These are phyloP conservation scores for Fonticula alba DNA, from an alignment of 78 protist genomes.

Conservation along the genomic window DNA sequence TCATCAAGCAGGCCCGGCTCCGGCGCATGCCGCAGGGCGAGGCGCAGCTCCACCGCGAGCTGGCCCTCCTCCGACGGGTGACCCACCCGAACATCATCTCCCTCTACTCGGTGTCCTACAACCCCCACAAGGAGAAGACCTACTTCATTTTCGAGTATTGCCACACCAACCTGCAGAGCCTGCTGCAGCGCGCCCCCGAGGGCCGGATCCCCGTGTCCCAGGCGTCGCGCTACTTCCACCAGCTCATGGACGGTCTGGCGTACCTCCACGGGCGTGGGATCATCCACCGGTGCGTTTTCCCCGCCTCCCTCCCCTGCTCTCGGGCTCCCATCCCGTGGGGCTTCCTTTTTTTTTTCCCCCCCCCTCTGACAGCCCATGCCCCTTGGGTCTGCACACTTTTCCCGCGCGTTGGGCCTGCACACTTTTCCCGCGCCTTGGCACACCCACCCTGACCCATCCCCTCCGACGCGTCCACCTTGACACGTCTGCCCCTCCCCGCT, in stretches of 20 bases:
- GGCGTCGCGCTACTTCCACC: constrained; percentile 8
- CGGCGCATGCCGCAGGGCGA: constrained; percentile 25
- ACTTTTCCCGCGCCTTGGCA: too few relatives aligned
- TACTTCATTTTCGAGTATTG: constrained; percentile 22
- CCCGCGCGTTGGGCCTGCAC: too few relatives aligned
- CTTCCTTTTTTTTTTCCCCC: too few relatives aligned
- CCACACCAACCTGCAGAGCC: constrained; percentile 9
- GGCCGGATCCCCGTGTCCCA: constrained; percentile 2
- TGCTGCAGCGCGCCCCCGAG: not conserved
- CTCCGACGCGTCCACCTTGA: too few relatives aligned
- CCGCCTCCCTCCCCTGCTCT: too few relatives aligned
- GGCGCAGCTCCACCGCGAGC: constrained; percentile 10
- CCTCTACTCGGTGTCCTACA: constrained; percentile 1
- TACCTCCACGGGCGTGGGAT: constrained; percentile 41
- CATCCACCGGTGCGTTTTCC: constrained; percentile 33
- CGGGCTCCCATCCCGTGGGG: too few relatives aligned
- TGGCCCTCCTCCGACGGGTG: constrained; percentile 1
- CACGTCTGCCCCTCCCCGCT: too few relatives aligned
- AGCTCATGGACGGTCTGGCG: constrained; percentile 31
- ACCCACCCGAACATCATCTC: constrained; percentile 2
- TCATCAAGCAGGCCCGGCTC: constrained; percentile 2
- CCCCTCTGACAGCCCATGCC: too few relatives aligned
- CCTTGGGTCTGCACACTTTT: too few relatives aligned
- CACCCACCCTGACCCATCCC: too few relatives aligned
- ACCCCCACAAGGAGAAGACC: constrained; percentile 13